Evolutionary conservation across 306 rosid species (phyloP).

Genomic region (Elaeagnus macrophylla): DNA sequence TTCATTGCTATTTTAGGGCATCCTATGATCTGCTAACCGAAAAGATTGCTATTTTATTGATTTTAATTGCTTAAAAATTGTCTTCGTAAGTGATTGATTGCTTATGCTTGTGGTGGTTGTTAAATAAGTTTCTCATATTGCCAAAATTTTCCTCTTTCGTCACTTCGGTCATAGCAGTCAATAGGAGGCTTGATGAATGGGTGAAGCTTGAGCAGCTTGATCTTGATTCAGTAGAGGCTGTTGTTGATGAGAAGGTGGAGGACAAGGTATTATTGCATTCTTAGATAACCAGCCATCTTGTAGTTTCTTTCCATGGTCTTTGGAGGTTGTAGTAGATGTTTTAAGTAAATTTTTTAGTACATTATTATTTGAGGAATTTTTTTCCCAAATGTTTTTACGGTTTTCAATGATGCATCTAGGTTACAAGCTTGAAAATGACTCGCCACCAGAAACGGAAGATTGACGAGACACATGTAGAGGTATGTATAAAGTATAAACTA

Average conservation of each 20-base stretch:
- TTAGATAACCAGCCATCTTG: neutral
- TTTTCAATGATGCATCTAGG: conserved; percentile 34
- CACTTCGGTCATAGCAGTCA: conserved; percentile 39
- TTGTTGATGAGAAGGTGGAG: conserved; percentile 99
- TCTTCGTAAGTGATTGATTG: neutral
- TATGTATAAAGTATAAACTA: conserved; percentile 22
- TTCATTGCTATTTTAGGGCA: too few relatives aligned
- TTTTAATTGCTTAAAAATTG: neutral
- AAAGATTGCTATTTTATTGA: too few relatives aligned
- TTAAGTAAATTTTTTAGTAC: neutral
- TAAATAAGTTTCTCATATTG: neutral
- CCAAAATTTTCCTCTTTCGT: neutral
- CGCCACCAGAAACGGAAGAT: conserved; percentile 98
- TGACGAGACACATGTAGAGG: conserved; percentile 98
- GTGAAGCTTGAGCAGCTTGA: conserved; percentile 96
- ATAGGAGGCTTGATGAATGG: conserved; percentile 99
- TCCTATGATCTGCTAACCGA: too few relatives aligned
- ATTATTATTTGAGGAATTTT: neutral
- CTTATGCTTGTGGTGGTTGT: neutral
- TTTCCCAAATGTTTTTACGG: neutral
- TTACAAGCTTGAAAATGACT: conserved; percentile 95
- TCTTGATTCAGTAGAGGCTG: conserved; percentile 89
- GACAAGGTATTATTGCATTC: conserved; percentile 56
- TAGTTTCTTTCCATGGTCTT: neutral
- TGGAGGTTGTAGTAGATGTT: neutral